phyloP scores from a whole-genome alignment of 2,329 filamentous ascomycete genomes.

The Xylariaceae sp. region DNA sequence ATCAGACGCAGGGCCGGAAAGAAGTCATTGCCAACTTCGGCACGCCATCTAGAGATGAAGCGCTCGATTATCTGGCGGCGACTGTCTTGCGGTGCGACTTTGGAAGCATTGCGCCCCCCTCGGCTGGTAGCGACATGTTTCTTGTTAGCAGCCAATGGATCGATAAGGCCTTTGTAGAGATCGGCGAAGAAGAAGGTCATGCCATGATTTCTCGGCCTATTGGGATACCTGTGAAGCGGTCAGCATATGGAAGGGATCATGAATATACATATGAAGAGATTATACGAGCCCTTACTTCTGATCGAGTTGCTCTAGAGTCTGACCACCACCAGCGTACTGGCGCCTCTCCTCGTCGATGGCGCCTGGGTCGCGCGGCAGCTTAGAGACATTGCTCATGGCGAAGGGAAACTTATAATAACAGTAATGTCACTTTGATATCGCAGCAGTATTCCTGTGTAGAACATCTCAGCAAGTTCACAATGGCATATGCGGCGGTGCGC shows the following conservation, averaged over 20 bases:
- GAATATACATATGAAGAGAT: too few relatives aligned
- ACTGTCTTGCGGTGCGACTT: slow-evolving; percentile 68
- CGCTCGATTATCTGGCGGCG: slow-evolving; percentile 75
- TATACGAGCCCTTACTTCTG: slow-evolving; percentile 34
- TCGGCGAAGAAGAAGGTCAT: slow-evolving; percentile 78
- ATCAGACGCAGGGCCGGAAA: slow-evolving; percentile 91
- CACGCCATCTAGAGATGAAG: slow-evolving; percentile 83
- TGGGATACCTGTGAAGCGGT: slow-evolving; percentile 62
- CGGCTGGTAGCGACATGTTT: slow-evolving; percentile 59
- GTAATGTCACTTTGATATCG: too few relatives aligned
- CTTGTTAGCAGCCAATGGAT: slow-evolving; percentile 71
- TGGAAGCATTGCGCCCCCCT: slow-evolving; percentile 52
- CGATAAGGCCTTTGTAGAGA: slow-evolving; percentile 72
- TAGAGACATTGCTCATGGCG: slow-evolving; percentile 34
- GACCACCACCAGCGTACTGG: slow-evolving; percentile 42
- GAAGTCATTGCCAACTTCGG: slow-evolving; percentile 84
- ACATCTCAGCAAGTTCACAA: background rate
- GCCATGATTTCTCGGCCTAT: slow-evolving; percentile 73
- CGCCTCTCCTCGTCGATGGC: slow-evolving; percentile 47
- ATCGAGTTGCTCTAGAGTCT: slow-evolving; percentile 41
- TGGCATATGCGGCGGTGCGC: background rate
- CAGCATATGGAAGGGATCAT: background rate
- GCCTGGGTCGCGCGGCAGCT: slow-evolving; percentile 33
- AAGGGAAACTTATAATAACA: background rate
- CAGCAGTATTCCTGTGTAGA: too few relatives aligned